Evolutionary conservation across 345 rosid species (phyloP), one percentile per base, ranked within the genome.

Genomic region (Arabidopsis suecica): DNA sequence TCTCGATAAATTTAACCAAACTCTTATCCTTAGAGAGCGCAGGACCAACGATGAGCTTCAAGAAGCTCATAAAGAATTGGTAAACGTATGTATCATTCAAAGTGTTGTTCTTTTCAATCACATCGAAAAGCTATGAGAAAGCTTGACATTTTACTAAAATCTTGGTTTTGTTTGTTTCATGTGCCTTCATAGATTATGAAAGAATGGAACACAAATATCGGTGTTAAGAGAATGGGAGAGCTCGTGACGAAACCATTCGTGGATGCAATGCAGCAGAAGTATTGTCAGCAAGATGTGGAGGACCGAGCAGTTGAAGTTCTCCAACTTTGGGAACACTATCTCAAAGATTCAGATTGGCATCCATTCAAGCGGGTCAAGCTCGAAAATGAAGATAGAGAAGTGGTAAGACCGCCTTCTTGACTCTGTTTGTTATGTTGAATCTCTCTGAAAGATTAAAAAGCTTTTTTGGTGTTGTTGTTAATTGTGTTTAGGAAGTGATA

Each of bases 211-310:
- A 50, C 83, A 68, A 62, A 60, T 41, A 88, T 95, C 62, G 88
- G 91, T 61, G 87, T 93, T 34, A 95, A 86, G 87, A 85, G 98
- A 76, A 92, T 95, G 97, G 97, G 99, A 78, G 97, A 91, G 72
- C 97, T 95, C 45, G 88, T 92, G 62, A 72, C 77, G 12, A 81
- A 81, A 81, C 97, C 99, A 3, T 92, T 95, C 82, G 64, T 84
- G 69, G 91, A 85, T 76, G 96, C 84, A 53, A 83, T 95, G 93
- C 90, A 88, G 84, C 80, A 69, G 70, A 90, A 72, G 77, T 95
- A 88, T 63, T 68, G 58, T 32, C 88, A 84, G 74, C 93, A 86
- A 50, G 91, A 84, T 68, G 99, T 93, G 55, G 97, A 92, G 68
- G 90, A 87, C 23, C 83, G 83, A 77, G 88, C 98, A 32, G 56